Conservation (phyloP, 2,329 filamentous ascomycete species). For the Plenodomus biglobosus region DNA sequence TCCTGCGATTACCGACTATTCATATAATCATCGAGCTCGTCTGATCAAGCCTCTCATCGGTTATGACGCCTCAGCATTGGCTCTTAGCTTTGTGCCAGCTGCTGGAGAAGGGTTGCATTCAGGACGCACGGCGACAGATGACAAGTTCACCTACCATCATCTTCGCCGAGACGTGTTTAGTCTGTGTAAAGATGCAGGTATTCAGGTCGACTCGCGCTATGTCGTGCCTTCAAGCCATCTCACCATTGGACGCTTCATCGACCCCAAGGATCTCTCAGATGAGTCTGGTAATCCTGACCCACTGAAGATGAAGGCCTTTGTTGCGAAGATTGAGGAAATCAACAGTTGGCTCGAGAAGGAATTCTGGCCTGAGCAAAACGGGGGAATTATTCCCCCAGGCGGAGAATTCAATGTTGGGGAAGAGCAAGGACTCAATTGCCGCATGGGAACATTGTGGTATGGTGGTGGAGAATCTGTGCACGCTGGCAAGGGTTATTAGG, state of each 20-base stretch:
- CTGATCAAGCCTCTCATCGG: conserved; percentile 81
- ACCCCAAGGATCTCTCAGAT: conserved; percentile 58
- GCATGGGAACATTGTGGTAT: conserved; percentile 73
- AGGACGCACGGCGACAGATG: conserved; percentile 51
- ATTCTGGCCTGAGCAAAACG: conserved; percentile 62
- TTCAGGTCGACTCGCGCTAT: conserved; percentile 77
- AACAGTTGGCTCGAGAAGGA: conserved; percentile 73
- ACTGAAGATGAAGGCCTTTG: conserved; percentile 63
- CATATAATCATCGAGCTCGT: conserved; percentile 66
- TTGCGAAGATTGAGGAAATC: conserved; percentile 71
- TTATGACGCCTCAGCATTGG: conserved; percentile 82
- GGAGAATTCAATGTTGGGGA: conserved; percentile 88
- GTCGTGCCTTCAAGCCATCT: conserved; percentile 88
- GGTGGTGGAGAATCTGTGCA: conserved; percentile 71
- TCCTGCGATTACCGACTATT: conserved; percentile 64
- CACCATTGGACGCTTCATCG: conserved; percentile 80
- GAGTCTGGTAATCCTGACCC: conserved; percentile 49
- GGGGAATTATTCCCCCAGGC: conserved; percentile 47
- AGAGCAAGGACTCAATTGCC: conserved; percentile 75
- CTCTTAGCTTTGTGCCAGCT: conserved; percentile 83
- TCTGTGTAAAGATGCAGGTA: conserved; percentile 60
- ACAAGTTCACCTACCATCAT: conserved; percentile 86
- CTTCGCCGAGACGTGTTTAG: conserved; percentile 76
- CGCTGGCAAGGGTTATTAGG: conserved; percentile 53
- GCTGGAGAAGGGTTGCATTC: conserved; percentile 56